Base-by-base conservation (phyloP, 108 stramenopile species). In the Fistulifera pelliculosa region DNA sequence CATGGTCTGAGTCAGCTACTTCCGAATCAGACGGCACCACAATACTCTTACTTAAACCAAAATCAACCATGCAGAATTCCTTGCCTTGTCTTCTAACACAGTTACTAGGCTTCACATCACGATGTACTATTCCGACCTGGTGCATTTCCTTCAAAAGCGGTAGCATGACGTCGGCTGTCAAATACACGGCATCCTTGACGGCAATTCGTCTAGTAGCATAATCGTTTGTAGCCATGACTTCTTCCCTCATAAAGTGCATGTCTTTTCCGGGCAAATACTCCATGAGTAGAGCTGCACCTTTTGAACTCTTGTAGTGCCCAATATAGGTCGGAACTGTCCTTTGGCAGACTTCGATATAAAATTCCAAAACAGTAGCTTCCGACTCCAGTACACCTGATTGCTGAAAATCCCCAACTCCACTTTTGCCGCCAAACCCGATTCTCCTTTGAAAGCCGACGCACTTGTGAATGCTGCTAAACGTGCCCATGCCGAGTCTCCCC, bases 381-480 rank as follows among this genome's bases (percentile, higher is more conserved):
- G 80, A 81, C 27, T 76, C 79, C 54, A 91, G 62, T 5, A 91
- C 85, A 17, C 89, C 89, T 11, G 85, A 87, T 58, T 91, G 84
- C 25, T 56, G 31, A 58, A 87, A 91, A 12, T 64, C 71, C 28
- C 70, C 19, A 87, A 66, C 56, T 91, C 89, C 38, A 84, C 81
- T 56, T 91, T 91, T 56, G 89, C 89, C 18, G 85, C 89, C 15
- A 77, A 1, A 85, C 53, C 38, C 85, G 66, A 27, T 54, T 59
- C 52, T 64, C 48, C 17, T 81, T 22, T 66, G 49, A 56, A 91
- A 26, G 52, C 81, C 80, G 41, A 86, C 68, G 61, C 89, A 87
- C 47, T 83, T 85, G 77, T 85, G 85, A 56, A 91, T 87, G 61
- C 81, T 77, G 42, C 85, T 84, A 66, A 91, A 91, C 6, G 89